Evolutionary conservation across 1,284 basidiomycete genomes (phyloP).

Genomic region (Pyrrhoderma lamaoense): DNA sequence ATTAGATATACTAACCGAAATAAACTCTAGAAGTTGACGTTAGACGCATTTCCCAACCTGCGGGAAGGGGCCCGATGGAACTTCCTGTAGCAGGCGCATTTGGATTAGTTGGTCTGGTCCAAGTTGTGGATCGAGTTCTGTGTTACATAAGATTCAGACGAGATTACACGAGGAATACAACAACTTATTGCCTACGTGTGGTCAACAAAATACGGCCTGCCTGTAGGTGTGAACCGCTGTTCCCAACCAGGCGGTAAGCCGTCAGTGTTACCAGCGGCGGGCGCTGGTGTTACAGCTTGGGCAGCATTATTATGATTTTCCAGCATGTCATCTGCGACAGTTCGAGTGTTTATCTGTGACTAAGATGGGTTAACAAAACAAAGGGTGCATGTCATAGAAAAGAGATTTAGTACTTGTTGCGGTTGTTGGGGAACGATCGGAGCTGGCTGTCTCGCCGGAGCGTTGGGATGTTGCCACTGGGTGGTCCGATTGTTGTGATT

Average conservation of each 20-base stretch:
- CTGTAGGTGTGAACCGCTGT: constrained; percentile 95
- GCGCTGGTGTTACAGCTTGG: constrained; percentile 23
- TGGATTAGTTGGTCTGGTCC: constrained; percentile 83
- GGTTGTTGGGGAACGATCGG: not conserved
- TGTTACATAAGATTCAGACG: not conserved
- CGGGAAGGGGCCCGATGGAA: constrained; percentile 78
- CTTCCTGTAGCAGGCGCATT: constrained; percentile 49
- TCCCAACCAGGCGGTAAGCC: constrained; percentile 95
- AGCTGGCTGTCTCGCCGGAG: constrained; percentile 16
- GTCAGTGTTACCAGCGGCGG: constrained; percentile 52
- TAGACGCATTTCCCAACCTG: constrained; percentile 96
- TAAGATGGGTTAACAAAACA: constrained; percentile 32
- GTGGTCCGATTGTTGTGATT: constrained; percentile 92
- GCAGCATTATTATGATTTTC: constrained; percentile 34
- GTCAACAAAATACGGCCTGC: constrained; percentile 92
- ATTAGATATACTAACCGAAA: constrained; percentile 44
- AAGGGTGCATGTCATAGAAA: not conserved
- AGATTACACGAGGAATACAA: too few relatives aligned
- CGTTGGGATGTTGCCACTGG: constrained; percentile 80
- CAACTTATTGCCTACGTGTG: constrained; percentile 39
- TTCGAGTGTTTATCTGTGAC: constrained; percentile 43
- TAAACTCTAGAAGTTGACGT: constrained; percentile 91
- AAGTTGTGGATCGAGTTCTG: constrained; percentile 87
- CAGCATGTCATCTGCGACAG: constrained; percentile 56
- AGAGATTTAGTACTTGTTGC: not conserved